These are phyloP conservation scores for Corynespora cassiicola DNA, from an alignment of 2,329 filamentous ascomycete genomes.

Conservation along the genomic window DNA sequence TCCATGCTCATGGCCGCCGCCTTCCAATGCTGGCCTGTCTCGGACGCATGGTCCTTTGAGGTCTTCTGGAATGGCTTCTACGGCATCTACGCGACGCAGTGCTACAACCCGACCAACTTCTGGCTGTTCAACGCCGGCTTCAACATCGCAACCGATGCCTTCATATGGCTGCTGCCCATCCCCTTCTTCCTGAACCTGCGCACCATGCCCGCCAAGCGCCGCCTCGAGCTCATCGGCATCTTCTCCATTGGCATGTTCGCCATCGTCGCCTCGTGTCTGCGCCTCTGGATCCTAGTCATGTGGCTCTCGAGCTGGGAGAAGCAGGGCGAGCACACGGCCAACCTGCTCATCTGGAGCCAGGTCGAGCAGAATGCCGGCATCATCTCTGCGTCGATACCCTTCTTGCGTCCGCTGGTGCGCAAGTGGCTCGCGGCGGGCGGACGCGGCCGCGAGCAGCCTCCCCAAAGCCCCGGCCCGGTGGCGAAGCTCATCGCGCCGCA, in stretches of 20 bases:
- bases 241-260: slow-evolving; percentile 41
- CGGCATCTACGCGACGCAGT: slow-evolving; percentile 22
- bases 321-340: slow-evolving; percentile 18
- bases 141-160: slow-evolving; percentile 49
- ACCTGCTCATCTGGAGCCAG: slow-evolving; percentile 38
- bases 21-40: slow-evolving; percentile 32
- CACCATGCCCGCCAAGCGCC: slow-evolving; percentile 52
- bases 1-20: slow-evolving; percentile 35
- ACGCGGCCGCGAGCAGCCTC: slow-evolving; percentile 12
- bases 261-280: slow-evolving; percentile 35
- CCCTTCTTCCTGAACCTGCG: slow-evolving; percentile 53
- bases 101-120: slow-evolving; percentile 31
- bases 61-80: slow-evolving; percentile 24
- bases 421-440: slow-evolving; percentile 15
- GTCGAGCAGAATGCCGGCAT: slow-evolving; percentile 40
- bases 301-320: slow-evolving; percentile 30
- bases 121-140: slow-evolving; percentile 46
- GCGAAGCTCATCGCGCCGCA: slow-evolving; percentile 13
- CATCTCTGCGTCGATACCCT: slow-evolving; percentile 39
- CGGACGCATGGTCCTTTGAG: slow-evolving; percentile 31
- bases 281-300: slow-evolving; percentile 30
- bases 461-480: slow-evolving; percentile 18
- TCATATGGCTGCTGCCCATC: slow-evolving; percentile 53
- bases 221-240: slow-evolving; percentile 54
- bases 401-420: slow-evolving; percentile 31